These are phyloP conservation scores for bread wheat (Triticum aestivum) DNA, from an alignment of 176 grass and related monocot genomes.

Conservation along the genomic window DNA sequence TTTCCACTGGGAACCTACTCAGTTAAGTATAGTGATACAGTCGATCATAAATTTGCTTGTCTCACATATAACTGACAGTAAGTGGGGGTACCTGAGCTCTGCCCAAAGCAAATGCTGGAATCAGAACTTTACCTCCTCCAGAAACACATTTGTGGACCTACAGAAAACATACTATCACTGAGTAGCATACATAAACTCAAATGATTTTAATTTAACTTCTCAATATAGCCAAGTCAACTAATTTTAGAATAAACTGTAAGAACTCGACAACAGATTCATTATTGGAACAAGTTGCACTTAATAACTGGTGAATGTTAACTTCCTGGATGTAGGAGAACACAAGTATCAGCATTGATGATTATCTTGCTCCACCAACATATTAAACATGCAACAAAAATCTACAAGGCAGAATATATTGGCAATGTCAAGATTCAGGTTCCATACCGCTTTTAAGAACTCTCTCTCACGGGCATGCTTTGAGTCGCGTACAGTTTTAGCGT, in stretches of 20 bases:
- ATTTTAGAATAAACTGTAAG: neutral
- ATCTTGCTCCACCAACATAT: neutral
- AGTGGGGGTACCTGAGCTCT: slow-evolving; percentile 73
- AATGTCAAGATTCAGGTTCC: neutral
- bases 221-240: neutral
- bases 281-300: neutral
- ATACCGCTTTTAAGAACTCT: slow-evolving; percentile 95
- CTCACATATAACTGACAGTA: neutral
- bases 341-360: slow-evolving; percentile 4
- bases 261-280: neutral
- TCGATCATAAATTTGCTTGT: neutral
- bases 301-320: slow-evolving; percentile 9
- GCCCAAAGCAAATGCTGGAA: slow-evolving; percentile 96
- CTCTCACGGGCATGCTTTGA: slow-evolving; percentile 84
- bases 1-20: neutral
- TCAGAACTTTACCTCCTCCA: slow-evolving; percentile 94
- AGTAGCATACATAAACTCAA: neutral
- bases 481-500: slow-evolving; percentile 92
- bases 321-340: neutral
- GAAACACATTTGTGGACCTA: slow-evolving; percentile 92
- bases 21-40: neutral
- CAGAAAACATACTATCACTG: slow-evolving; percentile 7
- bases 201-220: neutral
- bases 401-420: neutral
- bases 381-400: slow-evolving; percentile 23